Conservation (phyloP, 1,284 basidiomycete genomes). For the Cerioporus squamosus region DNA sequence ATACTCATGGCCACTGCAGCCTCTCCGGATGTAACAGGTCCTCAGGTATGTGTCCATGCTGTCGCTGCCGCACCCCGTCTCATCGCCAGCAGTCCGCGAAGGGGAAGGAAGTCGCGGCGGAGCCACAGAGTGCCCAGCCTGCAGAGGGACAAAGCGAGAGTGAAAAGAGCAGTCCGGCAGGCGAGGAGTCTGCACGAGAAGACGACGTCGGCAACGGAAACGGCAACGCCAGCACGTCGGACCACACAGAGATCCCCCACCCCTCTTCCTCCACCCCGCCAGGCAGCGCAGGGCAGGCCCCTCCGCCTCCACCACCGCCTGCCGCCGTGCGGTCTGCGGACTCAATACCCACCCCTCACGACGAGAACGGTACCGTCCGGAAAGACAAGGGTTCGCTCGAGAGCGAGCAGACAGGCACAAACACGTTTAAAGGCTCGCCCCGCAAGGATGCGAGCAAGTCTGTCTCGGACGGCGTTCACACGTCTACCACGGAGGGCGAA, state of each 20-base stretch:
- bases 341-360: slow-evolving; percentile 14
- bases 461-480: slow-evolving; percentile 42
- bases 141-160: slow-evolving; percentile 30
- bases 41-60: slow-evolving; percentile 20
- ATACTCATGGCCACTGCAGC: slow-evolving; percentile 33
- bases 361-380: slow-evolving; percentile 32
- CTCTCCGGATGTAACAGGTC: slow-evolving; percentile 25
- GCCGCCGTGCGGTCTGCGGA: slow-evolving; percentile 19
- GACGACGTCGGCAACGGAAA: slow-evolving; percentile 27
- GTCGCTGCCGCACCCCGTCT: background rate
- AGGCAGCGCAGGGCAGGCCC: slow-evolving; percentile 34
- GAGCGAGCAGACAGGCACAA: slow-evolving; percentile 41
- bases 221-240: slow-evolving; percentile 24
- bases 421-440: slow-evolving; percentile 37
- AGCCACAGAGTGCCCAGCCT: slow-evolving; percentile 33
- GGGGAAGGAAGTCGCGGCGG: slow-evolving; percentile 34
- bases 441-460: slow-evolving; percentile 40
- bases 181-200: slow-evolving; percentile 5
- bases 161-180: slow-evolving; percentile 23
- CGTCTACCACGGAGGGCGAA: slow-evolving; percentile 35
- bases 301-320: slow-evolving; percentile 24
- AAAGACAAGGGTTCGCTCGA: slow-evolving; percentile 51
- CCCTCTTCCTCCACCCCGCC: slow-evolving; percentile 15
- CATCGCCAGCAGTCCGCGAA: slow-evolving; percentile 29
- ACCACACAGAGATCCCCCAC: slow-evolving; percentile 19